Base-by-base conservation (phyloP, 192 early-diverging fungal species). In the Coemansia pectinata region DNA sequence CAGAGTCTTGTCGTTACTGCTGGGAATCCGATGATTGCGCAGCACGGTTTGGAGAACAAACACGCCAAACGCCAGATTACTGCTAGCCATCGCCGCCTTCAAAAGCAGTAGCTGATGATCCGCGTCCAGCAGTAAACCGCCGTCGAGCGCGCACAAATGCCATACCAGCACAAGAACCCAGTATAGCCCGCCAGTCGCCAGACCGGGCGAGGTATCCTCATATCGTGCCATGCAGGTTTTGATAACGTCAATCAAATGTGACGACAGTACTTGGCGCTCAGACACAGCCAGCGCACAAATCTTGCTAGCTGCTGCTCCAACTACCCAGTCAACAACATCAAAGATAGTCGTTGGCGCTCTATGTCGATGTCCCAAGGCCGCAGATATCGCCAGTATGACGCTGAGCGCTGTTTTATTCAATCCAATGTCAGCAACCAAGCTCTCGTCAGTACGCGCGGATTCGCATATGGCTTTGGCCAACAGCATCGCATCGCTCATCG, bases 161-260 rank as follows among this genome's bases (percentile, higher is more conserved):
- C 69, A 81, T 2, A 70, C 19, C 25, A 81, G 52, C 67, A 72
- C 78, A 19, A 81, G 73, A 14, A 70, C 27, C 78, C 78, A 81
- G 58, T 62, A 81, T 2, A 72, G 25, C 2, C 60, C 71, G 19
- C 33, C 34, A 1, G 58, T 23, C 29, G 42, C 47, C 47, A 9
- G n/a, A 2, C 19, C 47, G 7, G 34, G 34, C 34, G 5, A 36
- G 42, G 42, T 1, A 21, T 19, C 19, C 8, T 58, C 55, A 17
- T 9, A 19, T n/a, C 29, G 41, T 5, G 45, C 11, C 47, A 25
- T 0, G 5, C 38, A 27, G 5, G 33, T 12, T 11, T 19, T 41
- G 5, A 69, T 23, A 19, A 45, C 33, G 15, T 66, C 60, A 1
- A 70, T 3, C 62, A 74, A 14, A n/a, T 69, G 67, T 34, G 41